Conservation (phyloP, 169 alveolate species). For the Plasmodium coatneyi region DNA sequence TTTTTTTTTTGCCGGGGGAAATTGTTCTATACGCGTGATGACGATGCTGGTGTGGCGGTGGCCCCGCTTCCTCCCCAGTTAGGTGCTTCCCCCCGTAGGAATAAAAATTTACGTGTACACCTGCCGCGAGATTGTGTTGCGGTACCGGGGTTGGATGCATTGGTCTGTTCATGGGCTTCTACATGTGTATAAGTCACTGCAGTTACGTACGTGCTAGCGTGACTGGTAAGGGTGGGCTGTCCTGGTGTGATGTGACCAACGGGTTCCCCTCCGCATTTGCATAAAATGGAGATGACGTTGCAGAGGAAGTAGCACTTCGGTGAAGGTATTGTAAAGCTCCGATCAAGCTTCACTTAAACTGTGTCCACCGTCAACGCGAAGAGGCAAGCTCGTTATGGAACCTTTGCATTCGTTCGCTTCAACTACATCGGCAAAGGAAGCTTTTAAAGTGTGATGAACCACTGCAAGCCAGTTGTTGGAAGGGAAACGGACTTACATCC, state of each 20-base stretch:
- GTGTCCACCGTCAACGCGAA: not conserved
- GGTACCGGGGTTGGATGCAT: not conserved
- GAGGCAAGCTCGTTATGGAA: not conserved
- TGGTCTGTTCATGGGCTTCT: not conserved
- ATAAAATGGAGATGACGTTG: not conserved
- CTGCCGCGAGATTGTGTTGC: not conserved
- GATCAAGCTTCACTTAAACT: not conserved
- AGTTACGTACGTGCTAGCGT: not conserved
- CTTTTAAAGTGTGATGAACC: not conserved
- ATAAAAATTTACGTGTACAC: not conserved
- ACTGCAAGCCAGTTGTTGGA: not conserved
- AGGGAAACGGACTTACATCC: not conserved
- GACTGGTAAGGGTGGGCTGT: not conserved
- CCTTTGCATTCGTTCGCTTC: not conserved
- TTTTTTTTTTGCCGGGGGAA: not conserved
- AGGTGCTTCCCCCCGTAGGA: not conserved
- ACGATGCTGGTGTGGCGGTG: not conserved
- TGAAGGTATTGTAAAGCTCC: not conserved
- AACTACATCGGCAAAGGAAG: not conserved
- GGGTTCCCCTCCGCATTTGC: not conserved
- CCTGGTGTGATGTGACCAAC: not conserved
- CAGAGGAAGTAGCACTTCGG: not conserved
- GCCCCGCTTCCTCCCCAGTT: not conserved
- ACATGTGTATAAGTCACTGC: not conserved
- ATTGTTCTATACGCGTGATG: not conserved